These are phyloP conservation scores for Ramularia endophylla DNA, from an alignment of 2,329 filamentous ascomycete species.

Conservation along the genomic window DNA sequence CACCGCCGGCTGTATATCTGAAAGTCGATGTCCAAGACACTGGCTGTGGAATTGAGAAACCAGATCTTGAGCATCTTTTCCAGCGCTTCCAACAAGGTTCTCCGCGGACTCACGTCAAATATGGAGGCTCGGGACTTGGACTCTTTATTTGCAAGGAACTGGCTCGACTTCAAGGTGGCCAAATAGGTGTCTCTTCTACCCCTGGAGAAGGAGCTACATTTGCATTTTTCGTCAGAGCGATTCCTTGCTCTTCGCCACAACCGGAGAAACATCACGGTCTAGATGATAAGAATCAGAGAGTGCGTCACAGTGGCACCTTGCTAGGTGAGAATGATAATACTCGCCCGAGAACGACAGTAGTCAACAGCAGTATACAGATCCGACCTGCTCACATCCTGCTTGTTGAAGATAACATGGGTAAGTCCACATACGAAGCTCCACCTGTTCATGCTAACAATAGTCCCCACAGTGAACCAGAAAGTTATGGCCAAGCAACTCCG, in stretches of 20 bases:
- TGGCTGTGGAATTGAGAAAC: conserved; percentile 57
- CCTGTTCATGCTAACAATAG: background rate
- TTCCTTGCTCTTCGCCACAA: conserved; percentile 70
- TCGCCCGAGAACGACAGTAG: too few species aligned
- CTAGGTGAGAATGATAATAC: too few species aligned
- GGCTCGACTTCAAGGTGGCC: conserved; percentile 63
- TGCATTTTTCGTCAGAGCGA: conserved; percentile 61
- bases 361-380: too few species aligned
- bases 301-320: too few species aligned
- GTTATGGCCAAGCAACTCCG: conserved; percentile 21
- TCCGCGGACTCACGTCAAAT: conserved; percentile 60
- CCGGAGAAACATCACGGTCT: conserved; percentile 67
- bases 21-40: conserved; percentile 70
- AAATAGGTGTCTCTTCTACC: conserved; percentile 58
- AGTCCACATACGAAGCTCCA: conserved; percentile 53
- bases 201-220: conserved; percentile 58
- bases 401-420: conserved; percentile 45
- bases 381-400: too few species aligned
- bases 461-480: conserved; percentile 22
- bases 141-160: conserved; percentile 63
- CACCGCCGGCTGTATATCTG: conserved; percentile 53
- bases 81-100: conserved; percentile 71
- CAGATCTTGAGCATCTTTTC: conserved; percentile 67
- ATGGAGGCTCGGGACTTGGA: conserved; percentile 64
- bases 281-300: conserved; percentile 56